Conservation (phyloP, 2,329 filamentous ascomycete genomes). For the Fusarium nelsonii region DNA sequence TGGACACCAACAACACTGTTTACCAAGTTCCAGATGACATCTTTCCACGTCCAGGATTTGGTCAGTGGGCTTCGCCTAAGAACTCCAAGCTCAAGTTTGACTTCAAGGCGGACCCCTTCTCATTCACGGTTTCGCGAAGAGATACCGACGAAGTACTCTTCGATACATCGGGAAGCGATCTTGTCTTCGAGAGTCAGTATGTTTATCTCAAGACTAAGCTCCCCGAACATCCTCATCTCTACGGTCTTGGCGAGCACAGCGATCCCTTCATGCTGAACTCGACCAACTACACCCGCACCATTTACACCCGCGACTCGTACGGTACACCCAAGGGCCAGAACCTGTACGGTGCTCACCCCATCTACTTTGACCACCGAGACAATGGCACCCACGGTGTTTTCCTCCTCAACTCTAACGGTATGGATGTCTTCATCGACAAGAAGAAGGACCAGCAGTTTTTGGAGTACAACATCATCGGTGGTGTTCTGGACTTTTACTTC, state of each 20-base stretch:
- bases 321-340: conserved; percentile 71
- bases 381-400: conserved; percentile 73
- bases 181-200: conserved; percentile 85
- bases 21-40: conserved; percentile 81
- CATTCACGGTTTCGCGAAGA: conserved; percentile 68
- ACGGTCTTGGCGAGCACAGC: conserved; percentile 83
- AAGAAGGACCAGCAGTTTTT: conserved; percentile 72
- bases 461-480: conserved; percentile 83
- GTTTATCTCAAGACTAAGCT: conserved; percentile 78
- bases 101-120: conserved; percentile 68
- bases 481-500: conserved; percentile 80
- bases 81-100: conserved; percentile 62
- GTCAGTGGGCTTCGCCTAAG: conserved; percentile 38
- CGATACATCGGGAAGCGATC: conserved; percentile 73
- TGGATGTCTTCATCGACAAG: conserved; percentile 81
- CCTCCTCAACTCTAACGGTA: conserved; percentile 78
- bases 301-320: conserved; percentile 73
- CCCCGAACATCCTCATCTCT: conserved; percentile 76
- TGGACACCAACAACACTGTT: conserved; percentile 75
- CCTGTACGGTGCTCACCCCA: conserved; percentile 78
- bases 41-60: conserved; percentile 64
- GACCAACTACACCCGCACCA: conserved; percentile 70
- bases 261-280: conserved; percentile 77
- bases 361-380: conserved; percentile 80
- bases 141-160: conserved; percentile 68